These are phyloP conservation scores for Vaccinium myrtillus DNA, from an alignment of 148 eudicot species.

Conservation along the genomic window DNA sequence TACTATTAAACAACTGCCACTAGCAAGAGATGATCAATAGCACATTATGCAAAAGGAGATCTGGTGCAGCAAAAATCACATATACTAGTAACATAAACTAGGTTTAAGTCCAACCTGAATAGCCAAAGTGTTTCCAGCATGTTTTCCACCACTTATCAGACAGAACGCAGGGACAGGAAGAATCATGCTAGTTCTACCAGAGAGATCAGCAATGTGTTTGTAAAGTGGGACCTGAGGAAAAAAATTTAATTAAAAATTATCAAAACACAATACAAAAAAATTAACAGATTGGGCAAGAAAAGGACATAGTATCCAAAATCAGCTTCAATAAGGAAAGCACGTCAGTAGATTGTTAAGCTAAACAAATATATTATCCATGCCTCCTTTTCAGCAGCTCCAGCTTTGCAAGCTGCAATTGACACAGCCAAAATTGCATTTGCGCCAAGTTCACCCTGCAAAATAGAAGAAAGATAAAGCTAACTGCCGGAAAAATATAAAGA, in stretches of 20 bases:
- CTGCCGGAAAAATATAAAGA: background rate
- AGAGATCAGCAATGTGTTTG: conserved; percentile 89
- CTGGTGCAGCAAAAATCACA: conserved; percentile 5
- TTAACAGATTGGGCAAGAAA: background rate
- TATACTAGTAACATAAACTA: background rate
- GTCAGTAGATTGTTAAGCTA: conserved; percentile 11
- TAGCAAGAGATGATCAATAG: background rate
- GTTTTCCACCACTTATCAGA: conserved; percentile 88
- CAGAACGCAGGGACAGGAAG: conserved; percentile 94
- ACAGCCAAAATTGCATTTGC: conserved; percentile 95
- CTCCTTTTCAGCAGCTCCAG: conserved; percentile 99
- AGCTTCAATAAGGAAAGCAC: conserved; percentile 13
- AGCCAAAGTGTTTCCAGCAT: conserved; percentile 81
- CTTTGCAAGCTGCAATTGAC: conserved; percentile 97
- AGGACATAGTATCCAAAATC: background rate
- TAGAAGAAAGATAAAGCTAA: conserved; percentile 1
- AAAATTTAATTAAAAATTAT: background rate
- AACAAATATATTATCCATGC: conserved; percentile 28
- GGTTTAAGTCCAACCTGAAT: conserved; percentile 54
- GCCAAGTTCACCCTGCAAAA: conserved; percentile 88
- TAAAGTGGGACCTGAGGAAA: conserved; percentile 76
- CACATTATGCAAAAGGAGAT: background rate
- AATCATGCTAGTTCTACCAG: conserved; percentile 57
- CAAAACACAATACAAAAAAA: background rate
- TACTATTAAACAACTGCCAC: background rate